phyloP scores from a whole-genome alignment of 148 eudicot species.

The Hydrangea macrophylla region DNA sequence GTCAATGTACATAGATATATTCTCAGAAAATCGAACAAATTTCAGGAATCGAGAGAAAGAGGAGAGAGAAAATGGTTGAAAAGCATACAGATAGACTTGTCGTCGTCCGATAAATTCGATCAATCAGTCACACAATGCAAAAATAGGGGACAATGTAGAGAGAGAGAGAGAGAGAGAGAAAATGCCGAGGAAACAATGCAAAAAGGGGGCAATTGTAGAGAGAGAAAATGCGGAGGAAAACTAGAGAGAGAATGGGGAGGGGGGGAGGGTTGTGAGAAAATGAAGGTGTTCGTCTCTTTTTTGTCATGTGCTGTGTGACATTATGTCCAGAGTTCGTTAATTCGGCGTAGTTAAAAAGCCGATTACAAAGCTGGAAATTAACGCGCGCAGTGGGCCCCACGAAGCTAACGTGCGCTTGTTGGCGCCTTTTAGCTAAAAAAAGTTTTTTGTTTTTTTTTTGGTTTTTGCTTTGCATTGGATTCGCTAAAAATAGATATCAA shows the following conservation, averaged over 20 bases:
- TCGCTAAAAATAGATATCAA: no score
- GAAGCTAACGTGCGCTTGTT: no score
- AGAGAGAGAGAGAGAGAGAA: constrained; percentile 4
- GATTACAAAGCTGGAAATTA: no score
- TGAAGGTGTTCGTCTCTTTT: constrained; percentile 27
- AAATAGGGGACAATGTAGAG: background rate
- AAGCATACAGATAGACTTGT: no score
- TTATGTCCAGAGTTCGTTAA: constrained; percentile 5
- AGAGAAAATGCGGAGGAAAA: background rate
- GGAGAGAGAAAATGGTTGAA: no score
- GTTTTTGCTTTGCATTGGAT: no score
- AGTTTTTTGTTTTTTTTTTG: no score
- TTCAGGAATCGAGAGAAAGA: constrained; percentile 5
- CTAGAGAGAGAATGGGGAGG: constrained; percentile 17
- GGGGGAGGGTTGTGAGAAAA: constrained; percentile 19
- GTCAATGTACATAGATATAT: constrained; percentile 4
- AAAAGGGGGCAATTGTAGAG: background rate
- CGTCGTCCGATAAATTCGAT: no score
- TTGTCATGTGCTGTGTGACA: constrained; percentile 5
- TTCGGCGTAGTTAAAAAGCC: no score
- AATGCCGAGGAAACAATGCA: no score
- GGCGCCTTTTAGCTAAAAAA: background rate
- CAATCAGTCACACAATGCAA: no score
- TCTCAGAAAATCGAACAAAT: background rate
- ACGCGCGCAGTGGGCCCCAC: no score